Evolutionary conservation across 768 basidiomycete genomes (phyloP), one percentile per base, ranked within the genome.

Genomic region (Crassisporium funariophilum): DNA sequence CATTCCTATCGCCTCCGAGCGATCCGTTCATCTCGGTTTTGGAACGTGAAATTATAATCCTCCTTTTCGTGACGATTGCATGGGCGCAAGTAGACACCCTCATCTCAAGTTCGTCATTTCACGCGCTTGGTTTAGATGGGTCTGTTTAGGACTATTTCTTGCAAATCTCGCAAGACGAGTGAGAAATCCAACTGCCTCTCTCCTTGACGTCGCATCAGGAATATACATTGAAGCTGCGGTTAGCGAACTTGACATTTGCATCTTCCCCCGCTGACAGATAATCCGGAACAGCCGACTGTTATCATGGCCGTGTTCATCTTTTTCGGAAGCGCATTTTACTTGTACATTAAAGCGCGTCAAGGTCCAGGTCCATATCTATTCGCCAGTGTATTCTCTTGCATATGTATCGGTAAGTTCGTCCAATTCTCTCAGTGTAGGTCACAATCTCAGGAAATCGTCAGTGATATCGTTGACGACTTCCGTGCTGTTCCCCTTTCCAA

Each of bases 1-100:
- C 81, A 0, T 78, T 88, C 52, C 53, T 90, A 3, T 84, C 83
- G 3, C 83, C 88, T 1, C 86, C 88, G 0, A 68, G 58, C 16
- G 86, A 86, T 44, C 83, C 85, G 1, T 86, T 88, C 55, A 66
- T 85, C n/a, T 70, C 75, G 4, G 83, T 84, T 3, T 58, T 86
- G 11, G 86, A 88, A 57, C 80, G 84, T 1, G 85, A 88, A 56
- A 35, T 78, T 7, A 67, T 78, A 5, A 77, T 83, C 25, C 48
- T 86, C 4, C 15, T 71, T 0, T 79, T 82, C 36, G 75, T 75
- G 0, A 52, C 68, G 1, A 15, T 71, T 7, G 71, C 73, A 20
- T 88, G 84, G 84, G 85, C 77, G 84, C 84, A 52, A 60, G 82
- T 75, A n/a, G 13, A 12, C 36, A 25, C 6, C 19, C 36, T 27